Base-by-base conservation (phyloP, 2,329 filamentous ascomycete species). In the Arthrobotrys iridis region DNA sequence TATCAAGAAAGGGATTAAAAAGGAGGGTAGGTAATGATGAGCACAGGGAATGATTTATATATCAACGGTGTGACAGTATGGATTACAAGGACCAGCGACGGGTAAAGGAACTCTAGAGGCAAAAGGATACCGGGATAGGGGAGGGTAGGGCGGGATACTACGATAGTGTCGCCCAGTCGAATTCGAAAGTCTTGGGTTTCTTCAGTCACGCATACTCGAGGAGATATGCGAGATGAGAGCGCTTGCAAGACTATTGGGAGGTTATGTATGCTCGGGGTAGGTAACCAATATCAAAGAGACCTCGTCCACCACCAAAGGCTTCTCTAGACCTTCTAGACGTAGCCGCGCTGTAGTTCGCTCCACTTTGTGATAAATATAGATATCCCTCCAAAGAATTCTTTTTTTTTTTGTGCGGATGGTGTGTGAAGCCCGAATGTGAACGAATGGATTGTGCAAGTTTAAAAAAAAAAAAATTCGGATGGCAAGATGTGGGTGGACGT, bases 221-320 rank as follows among this genome's bases (percentile, higher is more conserved):
- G 62, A 62, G 41, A 50, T 68, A 75, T 50, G 71, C 71, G 71
- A 75, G 40, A 75, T 75, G 71, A 75, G 46, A 75, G 71, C 71
- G 71, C 71, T 75, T 75, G 63, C 71, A 58, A 43, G 40, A 43
- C 65, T 57, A 33, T 43, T 26, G 45, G 70, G 62, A 57, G 26
- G 28, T 37, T 55, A 62, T 28, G 70, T 64, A 67, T 67, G 11
- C 43, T 52, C 67, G 24, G 52, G 43, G 20, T 18, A 24, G 18
- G 43, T 26, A 63, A 15, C 68, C 68, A 67, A 74, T 66, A 74
- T 74, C 62, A 63, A 24, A 48, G 30, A 43, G 68, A 65, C 50
- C 48, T 72, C 68, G 50, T 60, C 50, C 68, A 37, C 68, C 59
- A 55, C 68, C 70, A 60, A 60, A 40, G 37, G 43, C 50, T 68